These are phyloP conservation scores for Ramichloridium luteum DNA, from an alignment of 2,329 filamentous ascomycete genomes.

Conservation along the genomic window DNA sequence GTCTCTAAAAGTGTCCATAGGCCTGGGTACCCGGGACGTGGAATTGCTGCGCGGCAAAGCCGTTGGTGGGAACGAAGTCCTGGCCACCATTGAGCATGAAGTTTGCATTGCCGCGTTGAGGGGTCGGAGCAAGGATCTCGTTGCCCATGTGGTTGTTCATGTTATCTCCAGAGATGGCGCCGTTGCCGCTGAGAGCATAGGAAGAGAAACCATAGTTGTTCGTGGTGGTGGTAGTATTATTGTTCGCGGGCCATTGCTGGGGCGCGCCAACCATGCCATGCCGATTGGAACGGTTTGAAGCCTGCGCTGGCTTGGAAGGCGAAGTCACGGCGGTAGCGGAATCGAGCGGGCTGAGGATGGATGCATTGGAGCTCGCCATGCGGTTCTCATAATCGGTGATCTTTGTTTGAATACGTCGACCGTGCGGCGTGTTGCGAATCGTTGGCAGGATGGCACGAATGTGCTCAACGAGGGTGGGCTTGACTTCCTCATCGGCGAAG, in stretches of 20 bases:
- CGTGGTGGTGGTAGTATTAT: conserved; percentile 3
- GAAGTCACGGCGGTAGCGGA: conserved; percentile 7
- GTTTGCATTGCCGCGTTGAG: conserved; percentile 18
- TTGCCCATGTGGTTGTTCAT: conserved; percentile 9
- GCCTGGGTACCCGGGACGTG: not conserved
- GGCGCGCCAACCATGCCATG: conserved; percentile 20
- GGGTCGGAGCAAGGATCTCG: conserved; percentile 18
- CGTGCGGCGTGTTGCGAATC: conserved; percentile 85
- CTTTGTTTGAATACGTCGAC: conserved; percentile 85
- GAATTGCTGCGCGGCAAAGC: not conserved
- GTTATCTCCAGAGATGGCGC: conserved; percentile 5
- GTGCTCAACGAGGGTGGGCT: conserved; percentile 63
- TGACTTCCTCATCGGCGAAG: conserved; percentile 61
- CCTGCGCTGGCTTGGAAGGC: conserved; percentile 5
- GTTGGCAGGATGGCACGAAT: conserved; percentile 74
- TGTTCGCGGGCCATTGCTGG: conserved; percentile 12
- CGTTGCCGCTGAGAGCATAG: conserved; percentile 4
- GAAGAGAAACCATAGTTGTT: conserved; percentile 7
- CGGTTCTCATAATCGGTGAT: conserved; percentile 48
- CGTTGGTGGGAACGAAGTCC: conserved; percentile 3
- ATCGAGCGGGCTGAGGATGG: conserved; percentile 14
- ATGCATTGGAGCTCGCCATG: conserved; percentile 21
- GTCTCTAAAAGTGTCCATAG: not conserved
- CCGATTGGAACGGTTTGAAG: conserved; percentile 15
- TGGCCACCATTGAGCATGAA: conserved; percentile 12